Conservation (phyloP, 2,329 filamentous ascomycete genomes). For the Fusarium sp. region DNA sequence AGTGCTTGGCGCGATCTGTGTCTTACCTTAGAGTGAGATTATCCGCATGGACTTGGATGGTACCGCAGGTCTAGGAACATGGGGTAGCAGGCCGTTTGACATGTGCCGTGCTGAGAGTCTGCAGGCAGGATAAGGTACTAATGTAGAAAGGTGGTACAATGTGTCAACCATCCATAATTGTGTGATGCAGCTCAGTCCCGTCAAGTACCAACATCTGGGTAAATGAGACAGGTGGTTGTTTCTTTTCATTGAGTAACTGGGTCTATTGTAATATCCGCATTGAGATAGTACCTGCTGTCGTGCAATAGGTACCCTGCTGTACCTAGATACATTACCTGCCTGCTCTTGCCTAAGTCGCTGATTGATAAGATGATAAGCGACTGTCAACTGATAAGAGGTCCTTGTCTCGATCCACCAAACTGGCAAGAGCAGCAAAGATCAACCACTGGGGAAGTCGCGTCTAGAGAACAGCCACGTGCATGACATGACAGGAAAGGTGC, state of each 20-base stretch:
- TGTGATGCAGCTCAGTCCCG: not conserved
- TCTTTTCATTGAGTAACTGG: not conserved
- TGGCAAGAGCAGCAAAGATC: conserved; percentile 25
- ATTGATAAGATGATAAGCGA: conserved; percentile 33
- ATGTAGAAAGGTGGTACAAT: not conserved
- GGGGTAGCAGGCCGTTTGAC: not conserved
- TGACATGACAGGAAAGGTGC: conserved; percentile 9
- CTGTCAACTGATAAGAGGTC: conserved; percentile 10
- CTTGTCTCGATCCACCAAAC: conserved; percentile 10
- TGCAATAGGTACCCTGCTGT: too few species aligned
- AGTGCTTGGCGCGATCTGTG: conserved; percentile 20
- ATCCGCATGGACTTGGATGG: conserved; percentile 5
- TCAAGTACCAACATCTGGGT: not conserved
- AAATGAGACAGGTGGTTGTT: not conserved
- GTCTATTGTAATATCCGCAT: not conserved
- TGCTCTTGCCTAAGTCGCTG: not conserved
- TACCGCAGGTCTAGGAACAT: conserved; percentile 17
- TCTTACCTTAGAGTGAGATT: conserved; percentile 21
- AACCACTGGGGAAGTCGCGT: conserved; percentile 10
- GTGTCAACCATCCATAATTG: not conserved
- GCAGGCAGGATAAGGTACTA: not conserved
- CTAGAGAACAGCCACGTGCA: conserved; percentile 19
- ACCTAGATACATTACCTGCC: too few species aligned
- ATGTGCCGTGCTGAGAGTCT: not conserved
- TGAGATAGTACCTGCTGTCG: not conserved